Percentiles rank a stretch among this genome's conserved stretches.
phyloP scores from a whole-genome alignment of 2,329 filamentous ascomycete genomes.

The Diaporthe sp. region DNA sequence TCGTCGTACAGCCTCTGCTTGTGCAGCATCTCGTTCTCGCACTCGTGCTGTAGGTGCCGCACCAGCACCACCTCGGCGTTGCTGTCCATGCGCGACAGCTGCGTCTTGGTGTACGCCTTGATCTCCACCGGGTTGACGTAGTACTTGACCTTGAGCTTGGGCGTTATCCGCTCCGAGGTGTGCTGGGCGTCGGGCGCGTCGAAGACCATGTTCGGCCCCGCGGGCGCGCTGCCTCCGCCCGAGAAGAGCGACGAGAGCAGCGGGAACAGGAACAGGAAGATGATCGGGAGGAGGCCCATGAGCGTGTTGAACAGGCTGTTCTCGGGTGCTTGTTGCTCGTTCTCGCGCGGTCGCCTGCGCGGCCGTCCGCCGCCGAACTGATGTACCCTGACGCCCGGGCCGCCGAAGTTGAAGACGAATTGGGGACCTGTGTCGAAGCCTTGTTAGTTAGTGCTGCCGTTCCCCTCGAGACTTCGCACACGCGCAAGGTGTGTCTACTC shows the following conservation, averaged over 20 bases:
- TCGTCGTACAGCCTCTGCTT: conserved; percentile 79
- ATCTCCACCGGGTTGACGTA: conserved; percentile 87
- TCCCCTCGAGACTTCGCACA: background rate
- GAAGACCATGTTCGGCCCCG: conserved; percentile 80
- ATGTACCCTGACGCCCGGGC: conserved; percentile 92
- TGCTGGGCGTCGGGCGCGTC: conserved; percentile 78
- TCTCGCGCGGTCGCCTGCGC: conserved; percentile 79
- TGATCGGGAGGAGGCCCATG: conserved; percentile 84
- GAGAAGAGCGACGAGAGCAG: conserved; percentile 86
- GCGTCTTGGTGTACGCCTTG: conserved; percentile 74
- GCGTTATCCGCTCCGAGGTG: conserved; percentile 80
- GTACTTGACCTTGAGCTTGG: conserved; percentile 82
- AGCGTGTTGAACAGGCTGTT: conserved; percentile 70
- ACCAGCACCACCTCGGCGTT: conserved; percentile 82
- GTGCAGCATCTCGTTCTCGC: conserved; percentile 78
- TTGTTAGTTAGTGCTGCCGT: conserved; percentile 44
- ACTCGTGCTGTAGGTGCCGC: conserved; percentile 75
- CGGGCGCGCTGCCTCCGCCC: conserved; percentile 63
- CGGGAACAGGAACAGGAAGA: conserved; percentile 90
- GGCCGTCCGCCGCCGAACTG: conserved; percentile 90
- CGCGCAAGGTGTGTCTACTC: conserved; percentile 40
- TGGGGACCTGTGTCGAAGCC: conserved; percentile 84
- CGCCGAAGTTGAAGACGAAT: conserved; percentile 96
- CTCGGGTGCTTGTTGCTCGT: conserved; percentile 64
- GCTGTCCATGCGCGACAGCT: conserved; percentile 82